phyloP scores from a whole-genome alignment of 495 filamentous ascomycete species.

The Hyaloscypha finlandica region DNA sequence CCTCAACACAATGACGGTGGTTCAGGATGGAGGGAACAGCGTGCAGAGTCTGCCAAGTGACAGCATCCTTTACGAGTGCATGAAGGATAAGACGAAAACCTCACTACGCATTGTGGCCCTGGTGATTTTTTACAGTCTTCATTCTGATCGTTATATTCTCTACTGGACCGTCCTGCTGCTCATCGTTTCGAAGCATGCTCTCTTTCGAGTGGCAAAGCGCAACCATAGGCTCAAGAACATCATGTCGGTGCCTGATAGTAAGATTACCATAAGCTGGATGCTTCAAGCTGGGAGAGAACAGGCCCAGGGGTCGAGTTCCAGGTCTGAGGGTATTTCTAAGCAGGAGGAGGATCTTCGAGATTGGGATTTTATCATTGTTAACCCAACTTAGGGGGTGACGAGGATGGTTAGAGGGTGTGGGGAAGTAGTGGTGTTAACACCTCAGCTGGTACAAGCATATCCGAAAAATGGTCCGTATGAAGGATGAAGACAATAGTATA shows the following conservation, averaged over 20 bases:
- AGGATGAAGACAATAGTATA: no score
- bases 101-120: not conserved
- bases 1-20: conserved; percentile 9
- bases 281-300: not conserved
- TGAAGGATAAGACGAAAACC: not conserved
- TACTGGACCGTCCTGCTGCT: conserved; percentile 10
- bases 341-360: not conserved
- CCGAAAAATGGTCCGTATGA: no score
- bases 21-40: conserved; percentile 1
- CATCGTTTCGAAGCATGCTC: not conserved
- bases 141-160: conserved; percentile 5
- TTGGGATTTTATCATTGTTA: not conserved
- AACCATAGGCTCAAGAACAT: not conserved
- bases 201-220: not conserved
- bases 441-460: no score
- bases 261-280: conserved; percentile 6
- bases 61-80: not conserved
- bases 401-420: not conserved
- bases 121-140: conserved; percentile 1
- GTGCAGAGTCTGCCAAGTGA: not conserved
- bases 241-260: conserved; percentile 5
- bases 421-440: not conserved
- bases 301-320: not conserved
- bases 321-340: not conserved
- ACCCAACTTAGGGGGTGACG: not conserved